Evolutionary conservation across 2,329 filamentous ascomycete species (phyloP).

Genomic region (Aspergillus costaricaensis): DNA sequence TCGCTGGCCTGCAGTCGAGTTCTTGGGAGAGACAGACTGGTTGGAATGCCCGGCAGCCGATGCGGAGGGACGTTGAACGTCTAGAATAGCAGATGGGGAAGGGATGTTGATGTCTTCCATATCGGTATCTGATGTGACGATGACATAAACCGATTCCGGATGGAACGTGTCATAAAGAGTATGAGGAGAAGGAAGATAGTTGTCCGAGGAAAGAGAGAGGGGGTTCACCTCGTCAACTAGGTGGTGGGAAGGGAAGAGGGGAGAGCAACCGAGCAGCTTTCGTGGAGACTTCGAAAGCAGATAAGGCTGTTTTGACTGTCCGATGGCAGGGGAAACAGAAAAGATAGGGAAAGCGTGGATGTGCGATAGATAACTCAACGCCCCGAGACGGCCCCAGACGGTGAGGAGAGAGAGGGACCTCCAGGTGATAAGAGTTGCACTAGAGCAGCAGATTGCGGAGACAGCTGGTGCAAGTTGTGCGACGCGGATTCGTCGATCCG

Average conservation of each 20-base stretch:
- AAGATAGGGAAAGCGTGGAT: slow-evolving; percentile 18
- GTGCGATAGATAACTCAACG: slow-evolving; percentile 25
- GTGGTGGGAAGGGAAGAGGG: not conserved
- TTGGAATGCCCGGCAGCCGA: slow-evolving; percentile 30
- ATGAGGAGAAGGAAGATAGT: not conserved
- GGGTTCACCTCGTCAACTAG: not conserved
- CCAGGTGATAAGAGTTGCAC: slow-evolving; percentile 25
- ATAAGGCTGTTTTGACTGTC: slow-evolving; percentile 19
- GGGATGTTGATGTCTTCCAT: slow-evolving; percentile 64
- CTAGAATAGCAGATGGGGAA: slow-evolving; percentile 58
- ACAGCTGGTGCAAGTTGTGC: slow-evolving; percentile 25
- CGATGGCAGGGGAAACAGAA: slow-evolving; percentile 10
- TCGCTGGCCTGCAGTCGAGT: slow-evolving; percentile 17
- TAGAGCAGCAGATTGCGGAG: slow-evolving; percentile 26
- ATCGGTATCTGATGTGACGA: slow-evolving; percentile 25
- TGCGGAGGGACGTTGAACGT: slow-evolving; percentile 32
- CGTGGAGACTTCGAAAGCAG: slow-evolving; percentile 4
- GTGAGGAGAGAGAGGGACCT: slow-evolving; percentile 25
- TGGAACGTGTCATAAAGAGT: not conserved
- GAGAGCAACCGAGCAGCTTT: not conserved
- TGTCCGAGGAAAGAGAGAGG: not conserved
- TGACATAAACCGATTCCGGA: slow-evolving; percentile 13
- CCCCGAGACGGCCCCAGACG: slow-evolving; percentile 14
- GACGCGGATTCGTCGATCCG: slow-evolving; percentile 25
- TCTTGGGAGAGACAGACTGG: slow-evolving; percentile 30